Evolutionary conservation across 2,329 filamentous ascomycete species (phyloP).

Genomic region (Ophiostoma sp.): DNA sequence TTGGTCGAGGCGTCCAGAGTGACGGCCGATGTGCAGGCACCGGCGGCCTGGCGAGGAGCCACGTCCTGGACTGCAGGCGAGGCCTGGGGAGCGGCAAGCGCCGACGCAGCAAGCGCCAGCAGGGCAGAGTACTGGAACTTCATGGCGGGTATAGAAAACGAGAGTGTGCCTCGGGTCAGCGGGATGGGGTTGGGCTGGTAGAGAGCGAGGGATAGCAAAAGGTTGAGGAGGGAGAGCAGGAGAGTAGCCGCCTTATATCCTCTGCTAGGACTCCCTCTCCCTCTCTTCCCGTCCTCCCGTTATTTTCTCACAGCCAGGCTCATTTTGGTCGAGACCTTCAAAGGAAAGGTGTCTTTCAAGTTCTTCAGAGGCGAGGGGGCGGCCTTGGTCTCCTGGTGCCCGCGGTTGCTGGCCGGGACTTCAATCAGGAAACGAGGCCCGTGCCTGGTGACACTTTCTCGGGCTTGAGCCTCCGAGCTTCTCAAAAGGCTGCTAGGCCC

Average conservation of each 20-base stretch:
- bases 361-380: not conserved
- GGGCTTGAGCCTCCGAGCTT: conserved; percentile 4
- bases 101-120: conserved; percentile 36
- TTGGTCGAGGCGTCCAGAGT: conserved; percentile 38
- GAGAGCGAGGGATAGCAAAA: not conserved
- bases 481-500: not conserved
- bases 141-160: conserved; percentile 30
- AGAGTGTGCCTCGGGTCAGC: conserved; percentile 12
- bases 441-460: conserved; percentile 20
- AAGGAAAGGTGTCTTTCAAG: not conserved
- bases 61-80: conserved; percentile 26
- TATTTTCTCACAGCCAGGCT: not conserved
- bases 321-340: not conserved
- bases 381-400: no score
- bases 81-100: conserved; percentile 35
- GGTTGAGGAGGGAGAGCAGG: not conserved
- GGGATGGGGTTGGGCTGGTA: conserved; percentile 25
- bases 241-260: not conserved
- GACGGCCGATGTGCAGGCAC: conserved; percentile 36
- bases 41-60: conserved; percentile 30
- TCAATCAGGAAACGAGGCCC: conserved; percentile 37
- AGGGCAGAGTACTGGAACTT: conserved; percentile 36
- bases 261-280: not conserved
- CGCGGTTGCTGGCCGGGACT: not conserved
- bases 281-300: not conserved